Evolutionary conservation across 2,329 filamentous ascomycete species (phyloP), one percentile per base, ranked within the genome.

Genomic region (Emmonsiellopsis sp.): DNA sequence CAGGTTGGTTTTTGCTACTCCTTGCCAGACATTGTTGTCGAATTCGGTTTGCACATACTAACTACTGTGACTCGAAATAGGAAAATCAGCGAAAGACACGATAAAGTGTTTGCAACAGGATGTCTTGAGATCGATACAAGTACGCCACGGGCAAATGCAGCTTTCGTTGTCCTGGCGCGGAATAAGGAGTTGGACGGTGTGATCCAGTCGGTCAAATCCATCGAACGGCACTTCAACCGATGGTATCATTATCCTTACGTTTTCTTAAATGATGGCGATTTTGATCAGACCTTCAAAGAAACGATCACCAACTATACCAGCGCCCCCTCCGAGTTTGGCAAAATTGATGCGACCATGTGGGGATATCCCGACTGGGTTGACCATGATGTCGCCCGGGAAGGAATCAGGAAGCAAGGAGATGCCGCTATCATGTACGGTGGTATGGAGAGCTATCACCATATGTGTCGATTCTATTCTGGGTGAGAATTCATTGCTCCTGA

Each of bases 201-300:
- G 40, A 83, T 98, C 59, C 89, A 97, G 71, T 97, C 93, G 8
- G 81, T 98, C 70, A 96, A 96, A 76, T 97, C 92, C 43, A 91
- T 98, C 61, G 93, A 98, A 76, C 83, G 93, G 62, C 93, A 98
- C 73, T 98, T 98, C 82, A 98, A 98, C 74, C 83, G 91, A 61
- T 98, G 92, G 91, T 98, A 90, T 70, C 84, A 97, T 71, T 98
- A 98, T 70, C 93, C 93, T 31, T 98, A 97, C 68, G 92, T 97
- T 61, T 97, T 98, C 71, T 77, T 98, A 61, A 98, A 98, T 72
- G 92, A 98, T 65, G 93, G 86, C 58, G 91, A 97, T 54, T 98
- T 98, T 80, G 91, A 97, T 71, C 83, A 88, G 65, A 88, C 85
- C 10, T 98, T 98, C 80, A 94, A 88, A 69, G 86, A 92, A 62